Conservation (phyloP, 2,329 filamentous ascomycete genomes). For the Paecilomyces fulvus region DNA sequence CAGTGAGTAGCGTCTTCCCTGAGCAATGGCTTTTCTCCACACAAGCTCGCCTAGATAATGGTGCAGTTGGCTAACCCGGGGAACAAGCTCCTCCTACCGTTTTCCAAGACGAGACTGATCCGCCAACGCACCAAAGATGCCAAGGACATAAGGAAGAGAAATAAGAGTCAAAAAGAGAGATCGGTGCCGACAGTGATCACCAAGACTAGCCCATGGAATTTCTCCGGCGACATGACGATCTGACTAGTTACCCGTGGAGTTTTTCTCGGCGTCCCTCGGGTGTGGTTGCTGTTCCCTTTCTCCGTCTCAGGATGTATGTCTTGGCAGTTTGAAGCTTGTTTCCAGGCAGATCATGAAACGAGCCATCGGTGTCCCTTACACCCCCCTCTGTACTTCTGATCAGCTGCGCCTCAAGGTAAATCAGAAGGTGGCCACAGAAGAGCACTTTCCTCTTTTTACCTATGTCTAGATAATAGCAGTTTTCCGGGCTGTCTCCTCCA, state of each 20-base stretch:
- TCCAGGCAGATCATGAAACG: conserved; percentile 1
- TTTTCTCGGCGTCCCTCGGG: not conserved
- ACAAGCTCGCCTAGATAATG: not conserved
- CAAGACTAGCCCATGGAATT: not conserved
- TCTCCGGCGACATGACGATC: not conserved
- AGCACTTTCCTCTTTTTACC: not conserved
- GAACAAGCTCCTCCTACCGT: not conserved
- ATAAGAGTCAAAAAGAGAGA: not conserved
- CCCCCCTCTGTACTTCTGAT: not conserved
- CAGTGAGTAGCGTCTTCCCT: not conserved
- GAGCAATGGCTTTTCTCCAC: not conserved
- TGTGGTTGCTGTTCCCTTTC: not conserved
- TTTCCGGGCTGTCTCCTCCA: not conserved
- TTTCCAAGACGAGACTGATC: not conserved
- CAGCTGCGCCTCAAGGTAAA: not conserved
- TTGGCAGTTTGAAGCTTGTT: conserved; percentile 3
- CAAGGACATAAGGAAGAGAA: not conserved
- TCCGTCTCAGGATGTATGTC: not conserved
- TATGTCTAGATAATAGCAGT: not conserved
- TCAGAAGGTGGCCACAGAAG: not conserved
- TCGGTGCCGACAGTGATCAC: not conserved
- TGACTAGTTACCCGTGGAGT: not conserved
- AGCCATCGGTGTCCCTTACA: not conserved
- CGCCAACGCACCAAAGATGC: not conserved
- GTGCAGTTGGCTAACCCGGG: not conserved